Conservation (phyloP, 225 moss, liverwort and hornwort genomes). For the Bryoerythrophyllum caledonicum region DNA sequence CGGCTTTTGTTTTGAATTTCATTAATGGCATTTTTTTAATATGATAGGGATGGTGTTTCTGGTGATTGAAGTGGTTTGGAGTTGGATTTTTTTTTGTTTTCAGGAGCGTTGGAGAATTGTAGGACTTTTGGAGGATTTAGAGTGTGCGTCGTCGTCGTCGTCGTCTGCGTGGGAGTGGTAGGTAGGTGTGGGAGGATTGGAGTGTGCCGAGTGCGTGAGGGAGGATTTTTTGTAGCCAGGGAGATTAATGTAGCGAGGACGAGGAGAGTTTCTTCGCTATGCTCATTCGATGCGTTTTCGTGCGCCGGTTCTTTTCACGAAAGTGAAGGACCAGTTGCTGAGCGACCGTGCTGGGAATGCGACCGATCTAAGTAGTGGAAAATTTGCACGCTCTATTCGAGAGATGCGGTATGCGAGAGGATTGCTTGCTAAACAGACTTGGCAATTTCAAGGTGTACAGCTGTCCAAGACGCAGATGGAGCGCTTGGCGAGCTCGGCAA, state of each 20-base stretch:
- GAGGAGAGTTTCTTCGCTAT: constrained; percentile 32
- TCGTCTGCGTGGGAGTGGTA: not conserved
- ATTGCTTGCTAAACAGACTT: constrained; percentile 44
- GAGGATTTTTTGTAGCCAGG: not conserved
- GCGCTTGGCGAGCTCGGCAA: constrained; percentile 47
- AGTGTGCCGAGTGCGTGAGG: not conserved
- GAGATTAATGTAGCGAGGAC: constrained; percentile 10
- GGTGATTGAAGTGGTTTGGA: constrained; percentile 10
- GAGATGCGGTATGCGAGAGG: constrained; percentile 44
- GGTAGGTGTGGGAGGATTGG: constrained; percentile 24
- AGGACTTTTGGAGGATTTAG: not conserved
- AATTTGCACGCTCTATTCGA: constrained; percentile 20
- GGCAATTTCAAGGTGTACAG: constrained; percentile 47
- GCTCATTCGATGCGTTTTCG: constrained; percentile 28
- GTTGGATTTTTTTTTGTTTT: constrained; percentile 18
- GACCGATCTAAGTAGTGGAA: constrained; percentile 20
- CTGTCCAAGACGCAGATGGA: constrained; percentile 52
- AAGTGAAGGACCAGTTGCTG: constrained; percentile 26
- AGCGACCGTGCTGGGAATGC: constrained; percentile 26
- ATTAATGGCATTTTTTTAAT: not conserved
- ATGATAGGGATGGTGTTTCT: not conserved
- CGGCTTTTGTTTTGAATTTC: not conserved
- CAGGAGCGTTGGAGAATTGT: constrained; percentile 19
- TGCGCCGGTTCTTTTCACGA: constrained; percentile 37
- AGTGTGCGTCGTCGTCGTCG: constrained; percentile 12